Evolutionary conservation across 768 basidiomycete genomes (phyloP), one percentile per base, ranked within the genome.

Genomic region (Hemileccinum rubropunctum): DNA sequence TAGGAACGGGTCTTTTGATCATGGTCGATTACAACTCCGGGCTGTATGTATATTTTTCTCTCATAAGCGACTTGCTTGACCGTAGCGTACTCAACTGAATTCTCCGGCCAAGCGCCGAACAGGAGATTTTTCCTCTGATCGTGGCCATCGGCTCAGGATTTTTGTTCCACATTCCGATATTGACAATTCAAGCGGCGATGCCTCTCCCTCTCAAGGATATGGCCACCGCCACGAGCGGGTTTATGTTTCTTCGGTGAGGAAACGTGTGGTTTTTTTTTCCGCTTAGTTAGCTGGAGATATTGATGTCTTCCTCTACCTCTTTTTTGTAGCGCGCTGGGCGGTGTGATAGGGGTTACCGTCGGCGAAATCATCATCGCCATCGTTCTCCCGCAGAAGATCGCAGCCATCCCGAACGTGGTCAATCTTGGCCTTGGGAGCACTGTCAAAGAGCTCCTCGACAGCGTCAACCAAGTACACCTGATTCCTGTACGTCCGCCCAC

Each of bases 161-260:
- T 56, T 65, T 88, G 35, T 85, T 86, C 75, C 79, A 81, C 73
- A 65, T 67, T 3, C 86, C 86, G 0, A 68, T 88, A 28, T 84
- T 88, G 52, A 84, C 76, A 10, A 67, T 91, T n/a, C 89, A 91
- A 67, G 86, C 87, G 3, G 83, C 88, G 2, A 91, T 91, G 88
- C 89, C 89, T 1, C n/a, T n/a, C n/a, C n/a, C n/a, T n/a, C 62
- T 88, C 26, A 83, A 81, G 57, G 87, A 90, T 56, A 90, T 91
- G 87, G 88, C 88, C 2, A 88, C 88, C 3, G 83, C 80, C 46
- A 88, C 89, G 0, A 71, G 77, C 0, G 80, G 85, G 0, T 85
- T 84, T 56, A 79, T 78, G n/a, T 83, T 93, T 59, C 71, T 91
- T 53, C 75, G 84, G 80, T 82, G 61, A 27, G 65, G 39, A 20